These are phyloP conservation scores for Colletotrichum sp. DNA, from an alignment of 2,329 filamentous ascomycete genomes.

Conservation along the genomic window DNA sequence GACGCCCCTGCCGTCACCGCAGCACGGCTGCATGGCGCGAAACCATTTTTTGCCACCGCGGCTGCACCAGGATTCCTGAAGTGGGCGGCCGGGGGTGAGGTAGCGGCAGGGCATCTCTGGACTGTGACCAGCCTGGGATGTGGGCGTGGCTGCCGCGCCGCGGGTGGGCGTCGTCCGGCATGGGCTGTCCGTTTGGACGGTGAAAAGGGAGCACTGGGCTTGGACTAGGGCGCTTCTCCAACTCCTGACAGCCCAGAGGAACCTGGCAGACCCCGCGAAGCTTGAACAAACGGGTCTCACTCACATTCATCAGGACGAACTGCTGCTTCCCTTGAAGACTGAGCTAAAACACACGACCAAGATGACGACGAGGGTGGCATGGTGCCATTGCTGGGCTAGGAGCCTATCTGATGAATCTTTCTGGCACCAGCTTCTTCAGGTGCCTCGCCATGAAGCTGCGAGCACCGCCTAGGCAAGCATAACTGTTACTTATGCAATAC, in stretches of 20 bases:
- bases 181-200: slow-evolving; percentile 18
- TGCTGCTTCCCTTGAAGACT: neutral
- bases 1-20: neutral
- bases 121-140: neutral
- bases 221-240: neutral
- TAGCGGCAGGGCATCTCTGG: neutral
- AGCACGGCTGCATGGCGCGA: neutral
- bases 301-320: slow-evolving; percentile 2
- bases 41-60: slow-evolving; percentile 2
- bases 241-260: slow-evolving; percentile 6
- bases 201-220: slow-evolving; percentile 5
- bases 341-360: slow-evolving; percentile 7
- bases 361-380: neutral
- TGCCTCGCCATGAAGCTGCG: neutral
- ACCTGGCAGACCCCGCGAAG: slow-evolving; percentile 20
- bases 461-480: neutral
- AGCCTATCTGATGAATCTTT: neutral
- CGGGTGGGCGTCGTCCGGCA: slow-evolving; percentile 15
- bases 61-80: neutral
- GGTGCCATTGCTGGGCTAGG: neutral
- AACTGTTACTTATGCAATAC: neutral
- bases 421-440: neutral
- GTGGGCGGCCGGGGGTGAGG: neutral
- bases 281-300: slow-evolving; percentile 17
- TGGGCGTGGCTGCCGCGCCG: slow-evolving; percentile 8